Evolutionary conservation across 2,329 filamentous ascomycete species (phyloP), one percentile per base, ranked within the genome.

Genomic region (Colletotrichum musicola): DNA sequence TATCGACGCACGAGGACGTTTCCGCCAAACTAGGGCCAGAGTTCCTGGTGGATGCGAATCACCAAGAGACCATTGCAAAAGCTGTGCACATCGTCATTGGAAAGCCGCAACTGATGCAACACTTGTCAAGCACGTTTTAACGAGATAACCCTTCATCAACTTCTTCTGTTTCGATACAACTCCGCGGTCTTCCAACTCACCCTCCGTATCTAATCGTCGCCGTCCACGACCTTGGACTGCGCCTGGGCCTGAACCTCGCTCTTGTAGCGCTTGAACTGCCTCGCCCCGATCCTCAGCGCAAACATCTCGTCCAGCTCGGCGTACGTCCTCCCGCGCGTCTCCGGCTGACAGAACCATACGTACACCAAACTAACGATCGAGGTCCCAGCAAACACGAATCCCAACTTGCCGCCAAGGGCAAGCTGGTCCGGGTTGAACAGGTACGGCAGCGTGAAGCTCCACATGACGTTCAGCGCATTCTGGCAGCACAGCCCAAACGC

Each of bases 361-460:
- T 73, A 79, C 16, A 76, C 70, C 16, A 73, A 69, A 40, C 65
- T 73, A n/a, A 76, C 20, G 4, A 76, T 64, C 49, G 72, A 69
- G 6, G 77, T 69, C 0, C 74, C 79, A 0, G 75, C 77, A 69
- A 81, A 83, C 2, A 83, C 71, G 42, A 83, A 83, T 0, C 75
- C 75, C 1, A 79, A 79, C 71, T 82, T 82, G 1, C 77, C 78
- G 6, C 75, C 75, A 3, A 81, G 71, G 56, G 81, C 77, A 6
- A 49, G 65, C 59, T 69, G 57, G 50, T 70, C 63, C 10, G 62
- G 67, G 27, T 71, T 71, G 54, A 71, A 64, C 22, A 71, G 53
- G 46, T 68, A 62, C 1, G 68, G 68, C 4, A 72, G 54, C 1
- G 62, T 58, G 25, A 71, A 68, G 12, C 51, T 62, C 68, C 68